Evolutionary conservation across 1,284 basidiomycete genomes (phyloP).

Genomic region (Chalciporus sp.): DNA sequence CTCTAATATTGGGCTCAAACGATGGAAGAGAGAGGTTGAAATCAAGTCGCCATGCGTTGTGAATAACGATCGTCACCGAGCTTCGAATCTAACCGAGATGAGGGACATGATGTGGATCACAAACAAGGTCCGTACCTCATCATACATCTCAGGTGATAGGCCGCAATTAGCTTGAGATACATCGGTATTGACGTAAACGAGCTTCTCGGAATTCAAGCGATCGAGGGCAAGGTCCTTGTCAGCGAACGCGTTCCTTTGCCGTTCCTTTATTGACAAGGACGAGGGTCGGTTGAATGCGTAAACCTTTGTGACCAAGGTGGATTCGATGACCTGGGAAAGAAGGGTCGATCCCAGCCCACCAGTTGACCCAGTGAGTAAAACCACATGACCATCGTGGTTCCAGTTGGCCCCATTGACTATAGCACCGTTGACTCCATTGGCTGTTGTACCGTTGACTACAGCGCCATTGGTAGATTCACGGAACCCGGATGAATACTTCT

Average conservation of each 20-base stretch:
- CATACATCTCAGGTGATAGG: slow-evolving; percentile 2
- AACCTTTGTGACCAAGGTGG: slow-evolving; percentile 21
- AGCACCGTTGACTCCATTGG: neutral
- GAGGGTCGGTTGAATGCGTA: slow-evolving; percentile 35
- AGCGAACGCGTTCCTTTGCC: slow-evolving; percentile 21
- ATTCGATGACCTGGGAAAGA: slow-evolving; percentile 29
- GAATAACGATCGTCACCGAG: slow-evolving; percentile 36
- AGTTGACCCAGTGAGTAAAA: slow-evolving; percentile 40
- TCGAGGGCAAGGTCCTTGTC: slow-evolving; percentile 17
- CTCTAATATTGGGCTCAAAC: slow-evolving; percentile 39
- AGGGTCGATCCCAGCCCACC: slow-evolving; percentile 38
- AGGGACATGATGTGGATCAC: no score
- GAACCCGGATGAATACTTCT: slow-evolving; percentile 29
- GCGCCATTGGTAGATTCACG: slow-evolving; percentile 11
- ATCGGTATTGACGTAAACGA: slow-evolving; percentile 28
- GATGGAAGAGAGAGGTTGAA: slow-evolving; percentile 43
- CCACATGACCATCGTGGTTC: slow-evolving; percentile 11
- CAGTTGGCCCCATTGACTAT: no score
- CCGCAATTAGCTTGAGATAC: slow-evolving; percentile 23
- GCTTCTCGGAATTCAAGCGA: slow-evolving; percentile 20
- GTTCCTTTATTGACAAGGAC: slow-evolving; percentile 11
- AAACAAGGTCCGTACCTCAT: no score
- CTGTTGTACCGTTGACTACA: neutral
- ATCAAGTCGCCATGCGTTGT: slow-evolving; percentile 45
- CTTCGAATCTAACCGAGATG: slow-evolving; percentile 20